A percentile compares a stretch with the other conserved stretches of the same genome.
These are phyloP conservation scores for Dictyostelium intermedium DNA, from an alignment of 78 protist genomes.

Conservation along the genomic window DNA sequence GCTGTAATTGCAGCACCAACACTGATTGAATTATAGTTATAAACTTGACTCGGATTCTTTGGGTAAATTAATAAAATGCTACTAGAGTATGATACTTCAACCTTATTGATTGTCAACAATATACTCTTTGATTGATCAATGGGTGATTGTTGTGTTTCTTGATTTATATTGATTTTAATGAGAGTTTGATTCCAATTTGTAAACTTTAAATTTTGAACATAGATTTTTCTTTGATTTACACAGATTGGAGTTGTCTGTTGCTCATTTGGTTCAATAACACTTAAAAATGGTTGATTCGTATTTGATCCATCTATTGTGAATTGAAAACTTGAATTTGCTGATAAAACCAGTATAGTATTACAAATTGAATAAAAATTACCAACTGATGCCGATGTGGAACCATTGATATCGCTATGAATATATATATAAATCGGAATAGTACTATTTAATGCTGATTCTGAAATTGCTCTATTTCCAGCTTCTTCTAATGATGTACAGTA, in stretches of 20 bases:
- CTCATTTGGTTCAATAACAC: neutral
- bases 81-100: neutral
- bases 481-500: neutral
- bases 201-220: neutral
- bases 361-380: neutral
- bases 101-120: neutral
- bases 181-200: neutral
- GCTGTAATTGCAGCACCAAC: too few species aligned
- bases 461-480: neutral
- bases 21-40: neutral
- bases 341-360: neutral
- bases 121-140: neutral
- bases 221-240: neutral
- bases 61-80: neutral
- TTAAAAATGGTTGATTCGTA: neutral
- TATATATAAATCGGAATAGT: neutral
- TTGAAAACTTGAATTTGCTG: neutral
- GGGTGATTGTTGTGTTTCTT: neutral
- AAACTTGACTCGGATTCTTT: neutral
- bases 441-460: neutral
- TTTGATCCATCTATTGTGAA: neutral
- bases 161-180: neutral
- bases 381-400: neutral
- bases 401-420: neutral
- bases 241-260: neutral